Evolutionary conservation across 306 rosid genomes (phyloP).

Genomic region (Quercus suber): DNA sequence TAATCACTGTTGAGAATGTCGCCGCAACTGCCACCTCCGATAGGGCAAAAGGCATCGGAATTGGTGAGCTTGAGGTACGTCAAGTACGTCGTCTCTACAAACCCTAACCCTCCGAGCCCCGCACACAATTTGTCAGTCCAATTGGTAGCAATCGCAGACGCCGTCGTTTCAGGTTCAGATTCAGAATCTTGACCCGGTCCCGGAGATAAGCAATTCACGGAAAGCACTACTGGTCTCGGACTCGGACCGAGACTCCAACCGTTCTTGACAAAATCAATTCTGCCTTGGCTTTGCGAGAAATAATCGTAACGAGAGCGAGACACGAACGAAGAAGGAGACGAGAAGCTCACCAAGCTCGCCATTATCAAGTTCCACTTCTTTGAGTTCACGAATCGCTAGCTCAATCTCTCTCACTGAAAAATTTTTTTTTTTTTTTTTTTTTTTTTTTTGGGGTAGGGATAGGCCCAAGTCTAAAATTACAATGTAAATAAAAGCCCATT

Average conservation of each 20-base stretch:
- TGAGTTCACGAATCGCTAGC: too few relatives aligned
- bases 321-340: slow-evolving; percentile 37
- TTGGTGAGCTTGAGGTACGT: slow-evolving; percentile 71
- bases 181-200: slow-evolving; percentile 45
- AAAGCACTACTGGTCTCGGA: slow-evolving; percentile 8
- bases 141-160: slow-evolving; percentile 28
- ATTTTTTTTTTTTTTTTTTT: too few relatives aligned
- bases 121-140: slow-evolving; percentile 43
- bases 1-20: slow-evolving; percentile 71
- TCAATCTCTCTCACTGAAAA: too few relatives aligned
- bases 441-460: too few relatives aligned
- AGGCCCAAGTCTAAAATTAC: too few relatives aligned
- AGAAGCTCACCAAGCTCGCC: slow-evolving; percentile 46
- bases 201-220: slow-evolving; percentile 41
- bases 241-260: neutral
- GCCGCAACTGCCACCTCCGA: slow-evolving; percentile 57
- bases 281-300: slow-evolving; percentile 13
- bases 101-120: slow-evolving; percentile 62
- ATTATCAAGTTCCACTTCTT: slow-evolving; percentile 1
- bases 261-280: slow-evolving; percentile 3
- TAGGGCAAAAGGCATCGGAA: slow-evolving; percentile 65
- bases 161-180: slow-evolving; percentile 33
- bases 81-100: slow-evolving; percentile 78
- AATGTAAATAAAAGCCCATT: too few relatives aligned
- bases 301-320: neutral